These are phyloP conservation scores for Vitis vinifera DNA, from an alignment of 164 flowering plant species.

Conservation along the genomic window ASM3070453v1 NC_081812.1:3994001-3994500, in stretches of 20 bases:
- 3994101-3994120: constrained; percentile 14
- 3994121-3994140: constrained; percentile 76
- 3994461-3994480: background rate
- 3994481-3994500: background rate
- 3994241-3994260: background rate
- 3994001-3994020: constrained; percentile 84
- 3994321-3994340: too few relatives aligned
- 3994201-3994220: background rate
- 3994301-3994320: too few relatives aligned
- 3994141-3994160: constrained; percentile 89
- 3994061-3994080: background rate
- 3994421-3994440: background rate
- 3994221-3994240: background rate
- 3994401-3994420: background rate
- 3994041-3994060: background rate
- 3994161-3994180: constrained; percentile 88
- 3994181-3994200: constrained; percentile 80
- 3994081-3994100: background rate
- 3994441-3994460: background rate
- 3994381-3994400: background rate
- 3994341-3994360: background rate
- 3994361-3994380: background rate
- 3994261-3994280: background rate
- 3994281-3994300: too few relatives aligned
- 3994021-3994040: constrained; percentile 43